Evolutionary conservation across 805 yeast species (phyloP), one percentile per base, ranked within the genome.

Genomic region (Lipomyces sp.): DNA sequence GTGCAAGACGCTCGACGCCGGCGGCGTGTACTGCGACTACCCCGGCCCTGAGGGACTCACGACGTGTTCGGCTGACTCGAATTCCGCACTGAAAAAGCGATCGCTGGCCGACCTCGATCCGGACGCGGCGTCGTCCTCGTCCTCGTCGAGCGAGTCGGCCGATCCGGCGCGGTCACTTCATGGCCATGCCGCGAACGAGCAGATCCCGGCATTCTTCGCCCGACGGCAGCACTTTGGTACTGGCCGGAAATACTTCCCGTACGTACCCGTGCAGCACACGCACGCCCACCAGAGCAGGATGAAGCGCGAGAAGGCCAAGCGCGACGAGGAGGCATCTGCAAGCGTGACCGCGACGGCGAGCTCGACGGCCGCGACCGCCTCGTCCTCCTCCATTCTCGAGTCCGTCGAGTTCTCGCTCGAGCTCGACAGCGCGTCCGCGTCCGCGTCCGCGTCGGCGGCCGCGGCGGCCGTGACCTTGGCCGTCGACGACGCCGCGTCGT

Each of bases 141-240:
- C 14, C 37, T 18, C 14, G 37, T 37, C 41, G n/a, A 37, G 36
- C 24, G 39, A 21, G 21, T 22, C 29, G 29, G 29, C 29, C 10
- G 10, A 6, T 10, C 29, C 29, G 29, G 10, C 10, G 10, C 29
- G 29, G 29, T 62, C 43, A 78, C 77, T 43, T 68, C 81, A 49
- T 67, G 68, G 16, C 18, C 6, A 22, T 14, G 43, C 71, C 72
- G 35, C 60, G 81, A 60, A n/a, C 21, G 14, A 19, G 5, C n/a
- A 13, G 26, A 13, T 21, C 19, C 28, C 19, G 2, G 21, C n/a
- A 19, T 19, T 6, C n/a, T 10, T 26, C 8, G 80, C 81, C n/a
- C 77, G 72, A 54, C 67, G 73, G 42, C 74, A 75, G 57, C 26
- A 38, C 7, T 37, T 43, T 16, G 55, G 39, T 7, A n/a, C 49